Base-by-base conservation (phyloP, 495 filamentous ascomycete genomes). In the Lophium mytilinum region DNA sequence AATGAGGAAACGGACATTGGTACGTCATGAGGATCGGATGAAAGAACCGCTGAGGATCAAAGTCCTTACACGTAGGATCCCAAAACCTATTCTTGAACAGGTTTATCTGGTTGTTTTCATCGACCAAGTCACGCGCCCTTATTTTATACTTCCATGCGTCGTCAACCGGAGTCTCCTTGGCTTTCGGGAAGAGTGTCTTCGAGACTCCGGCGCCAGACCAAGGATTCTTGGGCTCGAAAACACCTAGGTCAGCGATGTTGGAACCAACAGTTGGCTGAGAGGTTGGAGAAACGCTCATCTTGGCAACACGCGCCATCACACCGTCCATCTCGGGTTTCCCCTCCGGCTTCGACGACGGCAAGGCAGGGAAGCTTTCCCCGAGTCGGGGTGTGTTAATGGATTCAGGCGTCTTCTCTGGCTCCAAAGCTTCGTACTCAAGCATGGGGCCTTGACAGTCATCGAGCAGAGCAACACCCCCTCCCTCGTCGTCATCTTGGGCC, bases 71-170 rank as follows among this genome's bases (percentile, higher is more conserved):
- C 7, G 41, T 40, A 1, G 69, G 69, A 57, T 73, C 67, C 63
- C 66, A 72, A 57, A 71, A 69, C 24, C 64, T 68, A 6, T 33
- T 56, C 9, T 59, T 47, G 42, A 71, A 56, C 15, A 70, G 57
- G 42, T 69, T 71, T 43, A 56, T 18, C 6, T 45, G 55, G 36
- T 60, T 30, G 41, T 60, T 42, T 51, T 62, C 52, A 40, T 43
- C 8, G 1, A 21, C 18, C 21, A 55, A 18, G 47, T 63, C 58
- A 45, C 56, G 59, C 11, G 37, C n/a, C 17, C 37, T 35, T 8
- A 60, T 14, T 0, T 45, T 47, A 8, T 57, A 17, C 0, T 36
- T 37, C 55, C 49, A 65, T 34, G 62, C 57, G 10, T 14, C 37
- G 2, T 55, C 42, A 14, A 45, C 9, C n/a, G 55, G 55, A 8